Evolutionary conservation across 2,329 filamentous ascomycete species (phyloP), one percentile per base, ranked within the genome.

Genomic region (Aspergillus jensenii): DNA sequence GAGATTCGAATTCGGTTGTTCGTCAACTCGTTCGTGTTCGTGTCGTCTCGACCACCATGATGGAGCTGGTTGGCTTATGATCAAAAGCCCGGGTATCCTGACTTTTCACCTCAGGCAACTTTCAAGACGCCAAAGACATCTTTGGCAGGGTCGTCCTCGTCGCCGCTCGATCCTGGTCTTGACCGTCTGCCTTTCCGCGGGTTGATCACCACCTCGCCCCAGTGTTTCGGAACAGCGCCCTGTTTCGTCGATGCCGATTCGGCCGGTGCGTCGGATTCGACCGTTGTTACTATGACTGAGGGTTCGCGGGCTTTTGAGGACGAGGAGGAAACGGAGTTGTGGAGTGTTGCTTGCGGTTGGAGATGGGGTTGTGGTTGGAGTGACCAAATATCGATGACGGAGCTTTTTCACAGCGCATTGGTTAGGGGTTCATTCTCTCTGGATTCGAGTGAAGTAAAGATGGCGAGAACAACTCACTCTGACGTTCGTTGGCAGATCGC

Each of bases 401-500:
- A 76, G 55, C 76, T 78, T 21, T 43, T 12, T 53, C 31, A 21
- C 25, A 27, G 12, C n/a, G 11, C 19, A 4, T 44, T 45, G 21
- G 25, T 23, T 33, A 41, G 19, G 5, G 11, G 17, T 3, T 33
- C 7, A 37, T n/a, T n/a, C 15, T 37, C 14, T 37, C 35, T 37
- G 15, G 7, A n/a, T 15, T 37, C 15, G 35, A 37, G 35, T 6
- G 35, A 37, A 5, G 4, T 43, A 31, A 39, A 21, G 21, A 45
- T 9, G 11, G 27, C 9, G 27, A 31, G 27, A 17, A 19, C 27
- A 39, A 67, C 74, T 70, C 60, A 79, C 77, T 79, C 77, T n/a
- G 77, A 79, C 53, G 77, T 74, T 48, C 74, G 70, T 62, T 79
- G 77, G 63, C 77, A 79, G 60, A 79, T 79, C 4, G 75, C 74